Evolutionary conservation across 2,329 filamentous ascomycete species (phyloP).

Genomic region (Colletotrichum godetiae): DNA sequence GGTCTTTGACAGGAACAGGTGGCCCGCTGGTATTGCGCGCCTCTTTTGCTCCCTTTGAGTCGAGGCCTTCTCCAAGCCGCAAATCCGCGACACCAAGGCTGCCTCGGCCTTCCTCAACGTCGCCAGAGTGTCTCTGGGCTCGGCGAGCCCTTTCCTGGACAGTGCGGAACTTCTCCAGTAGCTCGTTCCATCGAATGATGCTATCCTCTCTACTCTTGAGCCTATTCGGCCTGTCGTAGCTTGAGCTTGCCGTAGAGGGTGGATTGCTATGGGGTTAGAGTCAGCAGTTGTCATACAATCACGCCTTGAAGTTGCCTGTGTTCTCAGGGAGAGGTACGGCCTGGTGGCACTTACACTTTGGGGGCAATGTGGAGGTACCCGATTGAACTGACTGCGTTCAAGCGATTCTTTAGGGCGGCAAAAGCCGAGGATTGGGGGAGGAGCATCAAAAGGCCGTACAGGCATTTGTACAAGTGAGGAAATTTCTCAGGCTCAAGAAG

Average conservation of each 20-base stretch:
- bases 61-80: conserved; percentile 53
- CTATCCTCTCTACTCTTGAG: conserved; percentile 86
- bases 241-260: conserved; percentile 61
- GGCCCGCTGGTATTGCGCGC: conserved; percentile 46
- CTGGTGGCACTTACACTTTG: conserved; percentile 72
- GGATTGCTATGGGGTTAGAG: conserved; percentile 39
- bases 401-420: conserved; percentile 92
- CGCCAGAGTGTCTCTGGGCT: conserved; percentile 69
- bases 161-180: conserved; percentile 92
- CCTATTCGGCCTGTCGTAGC: conserved; percentile 79
- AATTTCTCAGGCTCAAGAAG: conserved; percentile 95
- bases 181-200: conserved; percentile 89
- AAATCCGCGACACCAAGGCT: conserved; percentile 57
- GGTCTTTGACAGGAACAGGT: conserved; percentile 62
- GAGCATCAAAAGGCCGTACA: conserved; percentile 97
- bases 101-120: conserved; percentile 59
- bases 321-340: conserved; percentile 38
- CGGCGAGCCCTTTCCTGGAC: conserved; percentile 89
- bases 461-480: conserved; percentile 95
- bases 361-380: conserved; percentile 89
- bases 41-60: conserved; percentile 55
- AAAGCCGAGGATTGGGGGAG: conserved; percentile 98
- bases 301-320: conserved; percentile 40
- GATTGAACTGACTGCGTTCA: conserved; percentile 97
- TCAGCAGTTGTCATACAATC: conserved; percentile 42